Evolutionary conservation across 805 yeast species (phyloP).

Genomic region (Cyberlindnera veronae): DNA sequence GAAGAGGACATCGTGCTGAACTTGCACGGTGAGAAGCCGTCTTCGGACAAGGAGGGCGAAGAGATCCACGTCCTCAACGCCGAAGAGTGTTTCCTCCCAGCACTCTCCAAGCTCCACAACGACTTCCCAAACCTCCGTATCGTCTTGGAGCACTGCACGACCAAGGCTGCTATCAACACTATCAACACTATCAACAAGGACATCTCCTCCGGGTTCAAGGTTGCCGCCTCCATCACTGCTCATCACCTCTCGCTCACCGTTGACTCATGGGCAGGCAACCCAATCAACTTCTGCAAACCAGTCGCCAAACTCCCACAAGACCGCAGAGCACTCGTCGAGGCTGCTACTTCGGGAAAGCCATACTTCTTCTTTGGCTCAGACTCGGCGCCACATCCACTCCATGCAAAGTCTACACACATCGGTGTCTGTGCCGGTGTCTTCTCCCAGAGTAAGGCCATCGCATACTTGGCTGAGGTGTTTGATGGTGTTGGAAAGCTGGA

Average conservation of each 20-base stretch:
- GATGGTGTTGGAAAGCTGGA: slow-evolving; percentile 62
- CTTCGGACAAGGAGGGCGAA: slow-evolving; percentile 46
- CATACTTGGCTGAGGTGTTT: slow-evolving; percentile 85
- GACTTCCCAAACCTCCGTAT: slow-evolving; percentile 87
- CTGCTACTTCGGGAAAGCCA: slow-evolving; percentile 89
- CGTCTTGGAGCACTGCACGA: slow-evolving; percentile 92
- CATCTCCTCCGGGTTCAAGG: slow-evolving; percentile 44
- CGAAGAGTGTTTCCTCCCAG: slow-evolving; percentile 89
- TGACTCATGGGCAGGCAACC: slow-evolving; percentile 96
- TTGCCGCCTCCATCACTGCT: slow-evolving; percentile 93
- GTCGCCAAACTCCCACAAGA: slow-evolving; percentile 93
- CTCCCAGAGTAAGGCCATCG: slow-evolving; percentile 78
- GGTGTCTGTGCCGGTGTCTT: slow-evolving; percentile 99
- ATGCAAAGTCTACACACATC: slow-evolving; percentile 66
- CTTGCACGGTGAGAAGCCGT: slow-evolving; percentile 94
- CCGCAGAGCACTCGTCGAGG: slow-evolving; percentile 71
- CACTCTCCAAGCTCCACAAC: slow-evolving; percentile 66
- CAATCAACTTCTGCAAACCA: slow-evolving; percentile 94
- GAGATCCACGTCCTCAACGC: slow-evolving; percentile 92
- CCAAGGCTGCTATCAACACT: slow-evolving; percentile 80
- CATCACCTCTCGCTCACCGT: slow-evolving; percentile 88
- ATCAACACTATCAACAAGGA: slow-evolving; percentile 59
- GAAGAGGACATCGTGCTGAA: slow-evolving; percentile 73
- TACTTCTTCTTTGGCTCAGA: slow-evolving; percentile 97
- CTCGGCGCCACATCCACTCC: slow-evolving; percentile 93